Conservation (phyloP, 2,329 filamentous ascomycete genomes). For the Acephala macrosclerotiorum region DNA sequence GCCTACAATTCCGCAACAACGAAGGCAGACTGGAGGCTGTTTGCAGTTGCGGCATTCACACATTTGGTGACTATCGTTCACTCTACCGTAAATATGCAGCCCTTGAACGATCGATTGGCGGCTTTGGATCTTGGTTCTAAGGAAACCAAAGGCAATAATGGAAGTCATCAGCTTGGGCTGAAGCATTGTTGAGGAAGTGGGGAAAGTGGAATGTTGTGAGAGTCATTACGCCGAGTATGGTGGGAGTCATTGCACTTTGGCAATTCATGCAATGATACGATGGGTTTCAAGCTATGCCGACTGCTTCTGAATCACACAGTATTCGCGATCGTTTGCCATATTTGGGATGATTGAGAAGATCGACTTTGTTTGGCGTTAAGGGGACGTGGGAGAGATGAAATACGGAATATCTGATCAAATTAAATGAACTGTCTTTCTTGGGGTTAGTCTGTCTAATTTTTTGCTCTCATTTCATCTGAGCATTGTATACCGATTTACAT, state of each 20-base stretch:
- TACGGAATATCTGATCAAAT: too few relatives aligned
- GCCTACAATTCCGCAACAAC: conserved; percentile 36
- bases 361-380: too few relatives aligned
- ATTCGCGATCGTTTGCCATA: too few relatives aligned
- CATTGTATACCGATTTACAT: too few relatives aligned
- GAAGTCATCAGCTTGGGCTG: conserved; percentile 38
- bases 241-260: conserved; percentile 46
- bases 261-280: conserved; percentile 27
- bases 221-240: conserved; percentile 46
- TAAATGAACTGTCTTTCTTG: too few relatives aligned
- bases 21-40: conserved; percentile 54
- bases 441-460: too few relatives aligned
- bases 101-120: conserved; percentile 56
- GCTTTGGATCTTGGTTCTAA: conserved; percentile 42
- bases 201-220: conserved; percentile 46
- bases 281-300: too few relatives aligned
- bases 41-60: conserved; percentile 51
- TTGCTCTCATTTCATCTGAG: too few relatives aligned
- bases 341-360: too few relatives aligned
- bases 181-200: conserved; percentile 46
- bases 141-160: too few relatives aligned
- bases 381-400: too few relatives aligned
- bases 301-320: too few relatives aligned
- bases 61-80: conserved; percentile 57
- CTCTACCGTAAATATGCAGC: conserved; percentile 58